A percentile compares a stretch with the other conserved stretches of the same genome.
Evolutionary conservation across 2,329 filamentous ascomycete genomes (phyloP).

Genomic region (Domatiomyces catenatus): DNA sequence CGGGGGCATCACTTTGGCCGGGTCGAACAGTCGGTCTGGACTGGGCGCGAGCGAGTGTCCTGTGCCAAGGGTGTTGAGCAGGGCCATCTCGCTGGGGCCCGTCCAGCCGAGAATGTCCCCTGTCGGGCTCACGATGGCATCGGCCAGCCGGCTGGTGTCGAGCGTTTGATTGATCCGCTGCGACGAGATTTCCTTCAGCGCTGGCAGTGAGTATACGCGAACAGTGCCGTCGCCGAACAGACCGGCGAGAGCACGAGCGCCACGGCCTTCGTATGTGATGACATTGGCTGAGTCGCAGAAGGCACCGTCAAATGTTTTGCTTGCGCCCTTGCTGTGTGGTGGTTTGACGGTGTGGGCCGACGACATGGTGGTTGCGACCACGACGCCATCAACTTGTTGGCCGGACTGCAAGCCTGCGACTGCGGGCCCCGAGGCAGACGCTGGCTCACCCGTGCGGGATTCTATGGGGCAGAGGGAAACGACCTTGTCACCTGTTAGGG

Average conservation of each 20-base stretch:
- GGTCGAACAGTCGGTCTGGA: constrained; percentile 66
- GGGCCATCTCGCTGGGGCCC: constrained; percentile 67
- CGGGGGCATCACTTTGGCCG: constrained; percentile 54
- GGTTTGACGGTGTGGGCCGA: constrained; percentile 83
- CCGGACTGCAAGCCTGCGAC: constrained; percentile 67
- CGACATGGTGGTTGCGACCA: constrained; percentile 59
- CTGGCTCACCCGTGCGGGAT: constrained; percentile 58
- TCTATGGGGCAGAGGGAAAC: constrained; percentile 68
- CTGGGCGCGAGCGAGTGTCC: constrained; percentile 47
- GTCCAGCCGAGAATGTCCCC: constrained; percentile 81
- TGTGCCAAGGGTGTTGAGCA: constrained; percentile 73
- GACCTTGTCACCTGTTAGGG: constrained; percentile 50
- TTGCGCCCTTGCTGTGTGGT: constrained; percentile 71
- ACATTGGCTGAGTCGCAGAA: constrained; percentile 71
- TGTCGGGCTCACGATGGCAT: constrained; percentile 55
- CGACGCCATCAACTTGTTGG: constrained; percentile 57
- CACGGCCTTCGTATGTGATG: constrained; percentile 57
- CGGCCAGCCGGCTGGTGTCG: constrained; percentile 56
- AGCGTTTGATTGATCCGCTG: constrained; percentile 49
- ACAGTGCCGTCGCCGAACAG: constrained; percentile 71
- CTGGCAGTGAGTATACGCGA: constrained; percentile 74
- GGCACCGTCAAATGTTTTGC: constrained; percentile 71
- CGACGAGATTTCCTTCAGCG: constrained; percentile 65
- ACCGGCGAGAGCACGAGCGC: constrained; percentile 57
- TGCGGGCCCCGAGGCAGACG: constrained; percentile 56